phyloP scores from a whole-genome alignment of 148 eudicot species.

The Rhododendron williamsianum region DNA sequence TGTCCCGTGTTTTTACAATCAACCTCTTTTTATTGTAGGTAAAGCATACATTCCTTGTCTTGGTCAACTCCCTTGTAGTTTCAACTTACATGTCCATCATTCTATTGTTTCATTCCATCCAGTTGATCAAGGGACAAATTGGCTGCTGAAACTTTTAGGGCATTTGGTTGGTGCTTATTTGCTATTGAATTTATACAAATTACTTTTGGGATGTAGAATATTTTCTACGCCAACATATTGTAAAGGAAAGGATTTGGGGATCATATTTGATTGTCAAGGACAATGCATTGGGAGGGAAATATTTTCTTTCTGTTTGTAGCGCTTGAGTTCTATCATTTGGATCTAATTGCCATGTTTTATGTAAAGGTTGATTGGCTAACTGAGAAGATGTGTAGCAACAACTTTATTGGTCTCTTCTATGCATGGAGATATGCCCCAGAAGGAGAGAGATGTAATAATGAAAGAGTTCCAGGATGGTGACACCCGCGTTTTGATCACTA shows the following conservation, averaged over 20 bases:
- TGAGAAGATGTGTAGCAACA: constrained; percentile 85
- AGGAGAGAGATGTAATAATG: constrained; percentile 97
- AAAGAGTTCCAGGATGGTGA: constrained; percentile 63
- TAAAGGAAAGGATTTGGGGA: background rate
- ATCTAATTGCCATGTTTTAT: background rate
- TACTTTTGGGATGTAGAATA: background rate
- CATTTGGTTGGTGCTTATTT: background rate
- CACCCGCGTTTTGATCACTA: constrained; percentile 88
- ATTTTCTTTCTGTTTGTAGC: background rate
- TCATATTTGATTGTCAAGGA: background rate
- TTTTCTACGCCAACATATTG: background rate
- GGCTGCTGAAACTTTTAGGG: background rate
- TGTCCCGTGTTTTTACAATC: background rate
- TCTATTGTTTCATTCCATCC: background rate
- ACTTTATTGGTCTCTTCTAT: constrained; percentile 88
- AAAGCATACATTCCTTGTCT: background rate
- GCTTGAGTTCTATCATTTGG: background rate
- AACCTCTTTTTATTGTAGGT: background rate
- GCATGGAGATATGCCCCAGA: constrained; percentile 99
- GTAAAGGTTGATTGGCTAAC: constrained; percentile 92
- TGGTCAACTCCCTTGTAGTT: background rate
- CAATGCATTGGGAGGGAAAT: background rate
- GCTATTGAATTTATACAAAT: background rate
- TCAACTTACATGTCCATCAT: background rate
- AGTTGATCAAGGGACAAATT: background rate